Evolutionary conservation across 108 stramenopile species (phyloP), one percentile per base, ranked within the genome.

Genomic region (Fragilaria radians): DNA sequence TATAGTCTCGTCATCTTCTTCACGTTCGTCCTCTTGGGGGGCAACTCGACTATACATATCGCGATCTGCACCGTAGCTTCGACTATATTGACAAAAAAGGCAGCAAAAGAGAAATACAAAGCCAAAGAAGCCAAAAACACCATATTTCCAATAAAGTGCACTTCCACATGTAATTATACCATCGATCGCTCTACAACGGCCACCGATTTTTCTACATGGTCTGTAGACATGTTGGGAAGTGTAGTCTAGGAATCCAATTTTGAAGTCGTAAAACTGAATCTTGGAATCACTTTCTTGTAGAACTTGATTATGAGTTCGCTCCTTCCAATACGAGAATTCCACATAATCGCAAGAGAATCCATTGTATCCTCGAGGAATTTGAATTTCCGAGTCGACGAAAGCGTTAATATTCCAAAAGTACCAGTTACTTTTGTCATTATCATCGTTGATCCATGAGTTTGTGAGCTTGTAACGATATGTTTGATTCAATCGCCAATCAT

Each of bases 31-130:
- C 9, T 59, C 58, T 7, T 59, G 32, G 45, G 32, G 46, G 18
- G 22, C 46, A 46, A 36, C 58, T 46, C 36, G 45, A 22, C 36
- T 34, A 46, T 59, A 45, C 3, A 26, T 28, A 47, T 59, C 58
- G 42, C 24, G 32, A 0, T 4, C 45, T 45, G 27, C 58, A 7
- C 28, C 42, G 58, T 59, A 34, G 14, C n/a, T 18, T 45, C 18
- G 57, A 19, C 5, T 11, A 45, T 23, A 5, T 19, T 28, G 47
- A 48, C 28, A 47, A 46, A 18, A 46, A 31, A n/a, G 21, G 48
- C 2, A 50, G 25, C 28, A 47, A 46, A 1, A 18, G 28, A 22
- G 50, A 32, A 5, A 47, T 47, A n/a, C 50, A 46, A 1, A 24
- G n/a, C 18, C 47, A 46, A 27, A 48, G 32, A 50, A 49, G 32